Base-by-base conservation (phyloP, 164 flowering plant genomes). In the Stephania cephalantha region DNA sequence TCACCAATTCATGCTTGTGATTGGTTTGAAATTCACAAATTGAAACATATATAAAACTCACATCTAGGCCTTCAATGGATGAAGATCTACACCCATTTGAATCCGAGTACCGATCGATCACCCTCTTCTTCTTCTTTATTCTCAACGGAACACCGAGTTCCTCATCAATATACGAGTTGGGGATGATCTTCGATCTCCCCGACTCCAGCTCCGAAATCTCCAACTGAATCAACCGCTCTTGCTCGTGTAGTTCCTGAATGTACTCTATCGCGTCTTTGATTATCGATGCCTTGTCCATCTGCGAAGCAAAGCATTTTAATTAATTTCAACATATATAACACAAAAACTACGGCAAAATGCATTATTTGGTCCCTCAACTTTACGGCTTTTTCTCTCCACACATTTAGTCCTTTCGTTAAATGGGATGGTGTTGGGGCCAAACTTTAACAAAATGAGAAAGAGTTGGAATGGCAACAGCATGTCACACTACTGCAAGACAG, bases 281-380 rank as follows among this genome's bases (percentile, higher is more conserved):
- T 73, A 90, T 93, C 0, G 98, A 91, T 0, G 98, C 98, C 78
- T 90, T 92, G 45, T 92, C 95, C 97, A 92, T 92, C 97, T 92
- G 74, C 74, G 45, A 73, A 70, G 11, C 48, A 71, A 70, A 65
- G 1, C 68, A 65, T 65, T 65, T 65, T 25, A 25, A 25, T 13
- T 65, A 65, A n/a, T 30, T 30, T 65, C n/a, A 30, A 13, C 29
- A 30, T 2, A 25, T n/a, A n/a, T n/a, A n/a, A n/a, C n/a, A 25
- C 0, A 25, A 25, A 25, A 25, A 25, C 25, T 25, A 25, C 0
- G 25, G 25, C 25, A 25, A 25, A 25, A 25, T 25, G 25, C 25
- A 25, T 25, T 25, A 25, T 25, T 25, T 25, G 25, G 25, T 25
- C 25, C 25, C 25, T 25, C 25, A 25, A 25, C 25, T 25, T 25